Evolutionary conservation across 169 alveolate genomes (phyloP).

Genomic region (Amoebophrya sp.): DNA sequence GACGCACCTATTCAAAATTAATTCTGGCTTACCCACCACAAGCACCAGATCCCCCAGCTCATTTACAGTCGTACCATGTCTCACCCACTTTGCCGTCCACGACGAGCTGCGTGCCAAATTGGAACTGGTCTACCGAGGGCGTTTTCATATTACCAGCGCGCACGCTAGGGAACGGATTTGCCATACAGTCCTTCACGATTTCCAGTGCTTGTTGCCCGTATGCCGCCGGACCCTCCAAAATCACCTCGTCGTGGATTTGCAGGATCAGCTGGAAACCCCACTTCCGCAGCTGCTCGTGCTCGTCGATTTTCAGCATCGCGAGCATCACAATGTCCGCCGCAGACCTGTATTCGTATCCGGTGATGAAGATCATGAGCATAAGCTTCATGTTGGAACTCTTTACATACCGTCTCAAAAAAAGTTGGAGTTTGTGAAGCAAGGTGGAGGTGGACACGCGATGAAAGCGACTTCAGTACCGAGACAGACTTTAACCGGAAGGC

Average conservation of each 20-base stretch:
- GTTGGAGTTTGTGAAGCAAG: no score
- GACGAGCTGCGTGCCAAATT: neutral
- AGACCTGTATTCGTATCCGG: no score
- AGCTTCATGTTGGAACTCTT: no score
- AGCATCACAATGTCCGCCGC: conserved; percentile 69
- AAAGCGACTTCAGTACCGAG: no score
- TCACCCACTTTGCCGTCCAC: neutral
- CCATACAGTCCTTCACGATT: conserved; percentile 45
- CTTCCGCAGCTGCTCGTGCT: conserved; percentile 30
- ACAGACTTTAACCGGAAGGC: no score
- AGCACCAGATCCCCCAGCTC: no score
- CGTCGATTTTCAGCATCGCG: conserved; percentile 51
- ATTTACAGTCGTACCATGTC: neutral
- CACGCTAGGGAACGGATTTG: conserved; percentile 40
- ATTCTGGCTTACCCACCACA: no score
- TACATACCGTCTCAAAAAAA: no score
- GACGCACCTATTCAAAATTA: no score
- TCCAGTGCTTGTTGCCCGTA: conserved; percentile 44
- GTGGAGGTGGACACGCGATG: no score
- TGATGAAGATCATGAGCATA: no score
- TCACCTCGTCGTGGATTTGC: conserved; percentile 63
- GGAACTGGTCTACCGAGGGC: neutral
- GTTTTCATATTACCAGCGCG: no score
- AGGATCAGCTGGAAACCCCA: conserved; percentile 46
- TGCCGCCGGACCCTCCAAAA: conserved; percentile 63